Evolutionary conservation across 2,329 filamentous ascomycete genomes (phyloP).

Genomic region (Epichloe scottii): DNA sequence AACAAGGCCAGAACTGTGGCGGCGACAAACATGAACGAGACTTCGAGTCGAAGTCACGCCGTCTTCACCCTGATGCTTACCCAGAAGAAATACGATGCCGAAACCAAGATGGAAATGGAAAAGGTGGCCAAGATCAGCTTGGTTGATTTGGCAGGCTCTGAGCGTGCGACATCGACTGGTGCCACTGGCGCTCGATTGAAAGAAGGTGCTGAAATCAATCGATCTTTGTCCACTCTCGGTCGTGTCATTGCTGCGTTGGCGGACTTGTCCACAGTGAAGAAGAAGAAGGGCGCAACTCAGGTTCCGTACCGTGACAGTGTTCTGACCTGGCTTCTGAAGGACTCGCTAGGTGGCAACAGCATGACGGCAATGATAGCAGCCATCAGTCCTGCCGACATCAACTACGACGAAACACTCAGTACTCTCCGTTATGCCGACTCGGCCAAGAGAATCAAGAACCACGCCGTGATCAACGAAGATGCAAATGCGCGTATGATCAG

Average conservation of each 20-base stretch:
- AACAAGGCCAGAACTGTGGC: constrained; percentile 98
- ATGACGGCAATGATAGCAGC: constrained; percentile 99
- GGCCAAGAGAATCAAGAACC: constrained; percentile 98
- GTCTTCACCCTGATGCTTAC: constrained; percentile 95
- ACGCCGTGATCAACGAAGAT: constrained; percentile 97
- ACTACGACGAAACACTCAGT: constrained; percentile 94
- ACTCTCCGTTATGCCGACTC: constrained; percentile 94
- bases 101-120: constrained; percentile 95
- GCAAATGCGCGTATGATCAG: constrained; percentile 98
- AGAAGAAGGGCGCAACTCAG: constrained; percentile 60
- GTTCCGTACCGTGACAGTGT: constrained; percentile 97
- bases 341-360: constrained; percentile 93
- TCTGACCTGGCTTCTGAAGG: constrained; percentile 91
- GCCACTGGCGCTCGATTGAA: constrained; percentile 91
- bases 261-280: constrained; percentile 76
- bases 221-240: constrained; percentile 88
- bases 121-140: constrained; percentile 97
- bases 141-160: constrained; percentile 94
- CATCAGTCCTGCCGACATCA: constrained; percentile 96
- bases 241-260: constrained; percentile 95
- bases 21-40: constrained; percentile 99
- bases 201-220: constrained; percentile 96
- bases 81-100: constrained; percentile 79
- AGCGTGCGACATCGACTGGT: constrained; percentile 92
- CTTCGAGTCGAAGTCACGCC: constrained; percentile 92